phyloP scores from a whole-genome alignment of 73 alveolate genomes.

The Tetrahymena thermophila region DNA sequence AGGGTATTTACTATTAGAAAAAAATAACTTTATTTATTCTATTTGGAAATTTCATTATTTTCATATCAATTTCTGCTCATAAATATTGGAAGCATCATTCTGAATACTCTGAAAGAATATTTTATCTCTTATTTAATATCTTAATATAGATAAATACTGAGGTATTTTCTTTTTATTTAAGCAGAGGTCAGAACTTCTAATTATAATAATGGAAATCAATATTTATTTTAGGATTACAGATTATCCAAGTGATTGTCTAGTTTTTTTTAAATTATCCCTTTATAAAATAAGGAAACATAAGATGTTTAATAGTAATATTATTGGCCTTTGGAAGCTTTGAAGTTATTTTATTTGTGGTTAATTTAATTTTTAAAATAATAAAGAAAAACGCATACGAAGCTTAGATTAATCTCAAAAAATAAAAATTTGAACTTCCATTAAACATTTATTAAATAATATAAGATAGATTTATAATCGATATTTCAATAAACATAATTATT shows the following conservation, averaged over 20 bases:
- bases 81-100: neutral
- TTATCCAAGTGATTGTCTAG: too few species aligned
- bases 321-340: neutral
- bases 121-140: too few species aligned
- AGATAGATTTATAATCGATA: neutral
- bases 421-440: neutral
- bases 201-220: neutral
- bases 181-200: too few species aligned
- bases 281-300: neutral
- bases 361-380: too few species aligned
- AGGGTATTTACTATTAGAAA: neutral
- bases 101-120: neutral
- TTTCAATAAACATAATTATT: too few species aligned
- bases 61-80: neutral
- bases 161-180: neutral
- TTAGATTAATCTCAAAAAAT: neutral
- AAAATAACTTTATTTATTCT: neutral
- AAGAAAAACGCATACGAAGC: neutral
- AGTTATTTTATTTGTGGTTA: too few species aligned
- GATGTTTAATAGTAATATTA: too few species aligned
- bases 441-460: too few species aligned
- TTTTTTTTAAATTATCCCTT: neutral
- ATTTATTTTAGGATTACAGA: neutral
- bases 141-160: neutral
- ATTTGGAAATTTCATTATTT: neutral